Conservation (phyloP, 225 moss, liverwort and hornwort genomes). For the Ulota crispa region DNA sequence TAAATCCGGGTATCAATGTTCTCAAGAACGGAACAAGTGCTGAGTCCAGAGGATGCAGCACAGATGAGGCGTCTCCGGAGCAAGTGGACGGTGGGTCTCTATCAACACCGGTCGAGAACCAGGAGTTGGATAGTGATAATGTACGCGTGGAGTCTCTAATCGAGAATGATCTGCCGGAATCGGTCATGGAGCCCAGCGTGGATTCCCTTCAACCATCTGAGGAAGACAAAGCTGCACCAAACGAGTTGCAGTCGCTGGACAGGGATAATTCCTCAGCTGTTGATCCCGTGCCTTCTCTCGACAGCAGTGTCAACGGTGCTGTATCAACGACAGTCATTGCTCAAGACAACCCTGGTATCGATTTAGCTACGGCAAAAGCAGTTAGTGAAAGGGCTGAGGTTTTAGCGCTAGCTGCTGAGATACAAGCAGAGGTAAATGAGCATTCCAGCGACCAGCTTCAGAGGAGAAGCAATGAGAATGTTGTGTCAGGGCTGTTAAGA, state of each 20-base stretch:
- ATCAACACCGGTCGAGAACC: conserved; percentile 27
- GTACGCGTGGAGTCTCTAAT: conserved; percentile 31
- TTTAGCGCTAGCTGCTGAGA: conserved; percentile 51
- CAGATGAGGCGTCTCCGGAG: conserved; percentile 22
- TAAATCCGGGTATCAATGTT: neutral
- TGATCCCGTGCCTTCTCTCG: conserved; percentile 27
- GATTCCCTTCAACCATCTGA: conserved; percentile 53
- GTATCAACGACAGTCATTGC: conserved; percentile 15
- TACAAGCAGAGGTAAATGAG: conserved; percentile 53
- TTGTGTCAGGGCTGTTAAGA: conserved; percentile 39
- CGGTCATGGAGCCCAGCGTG: conserved; percentile 50
- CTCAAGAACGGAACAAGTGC: conserved; percentile 18
- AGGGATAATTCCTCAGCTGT: conserved; percentile 42
- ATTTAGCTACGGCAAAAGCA: conserved; percentile 33
- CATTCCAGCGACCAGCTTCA: conserved; percentile 31
- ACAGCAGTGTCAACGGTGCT: conserved; percentile 26
- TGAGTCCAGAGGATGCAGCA: conserved; percentile 32
- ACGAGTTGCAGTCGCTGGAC: conserved; percentile 56
- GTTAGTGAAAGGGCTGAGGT: conserved; percentile 43
- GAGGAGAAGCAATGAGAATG: conserved; percentile 43
- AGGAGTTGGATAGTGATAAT: conserved; percentile 31
- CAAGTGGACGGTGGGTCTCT: conserved; percentile 35
- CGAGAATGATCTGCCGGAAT: conserved; percentile 45
- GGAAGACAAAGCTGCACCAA: conserved; percentile 59
- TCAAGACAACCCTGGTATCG: conserved; percentile 22